Percentiles rank a stretch among this genome's conserved stretches.
Evolutionary conservation across 768 basidiomycete genomes (phyloP).

Genomic region (Leccinum fibrillosum): DNA sequence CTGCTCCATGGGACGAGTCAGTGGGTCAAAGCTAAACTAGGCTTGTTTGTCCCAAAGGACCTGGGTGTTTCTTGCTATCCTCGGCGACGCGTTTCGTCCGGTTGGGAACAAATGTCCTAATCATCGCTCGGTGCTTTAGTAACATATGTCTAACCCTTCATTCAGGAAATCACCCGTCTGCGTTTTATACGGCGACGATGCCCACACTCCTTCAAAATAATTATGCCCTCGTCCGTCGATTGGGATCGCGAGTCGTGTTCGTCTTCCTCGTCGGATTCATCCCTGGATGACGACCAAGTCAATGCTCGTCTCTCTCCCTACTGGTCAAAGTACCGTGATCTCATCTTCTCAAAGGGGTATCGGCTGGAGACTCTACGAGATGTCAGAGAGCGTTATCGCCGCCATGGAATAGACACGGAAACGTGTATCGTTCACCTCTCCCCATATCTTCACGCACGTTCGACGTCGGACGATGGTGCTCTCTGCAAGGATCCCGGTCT

Average conservation of each 20-base stretch:
- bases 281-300: conserved; percentile 48
- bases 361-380: conserved; percentile 68
- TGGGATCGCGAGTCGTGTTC: conserved; percentile 34
- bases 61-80: conserved; percentile 4
- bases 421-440: conserved; percentile 20
- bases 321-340: conserved; percentile 54
- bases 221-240: conserved; percentile 69
- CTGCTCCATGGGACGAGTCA: conserved; percentile 58
- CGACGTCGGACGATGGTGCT: conserved; percentile 47
- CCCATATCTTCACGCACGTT: conserved; percentile 34
- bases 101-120: conserved; percentile 2
- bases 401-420: conserved; percentile 22
- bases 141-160: background rate
- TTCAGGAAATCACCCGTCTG: background rate
- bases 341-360: conserved; percentile 51
- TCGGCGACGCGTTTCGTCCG: background rate
- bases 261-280: conserved; percentile 47
- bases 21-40: conserved; percentile 3
- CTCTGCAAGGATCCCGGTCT: conserved; percentile 71
- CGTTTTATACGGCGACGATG: conserved; percentile 7
- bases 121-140: background rate
- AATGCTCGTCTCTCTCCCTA: conserved; percentile 59
- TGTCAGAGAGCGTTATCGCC: conserved; percentile 56
- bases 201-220: conserved; percentile 13
- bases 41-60: conserved; percentile 12